These are phyloP conservation scores for Madurella mycetomatis DNA, from an alignment of 2,329 filamentous ascomycete genomes.

Conservation along the genomic window DNA sequence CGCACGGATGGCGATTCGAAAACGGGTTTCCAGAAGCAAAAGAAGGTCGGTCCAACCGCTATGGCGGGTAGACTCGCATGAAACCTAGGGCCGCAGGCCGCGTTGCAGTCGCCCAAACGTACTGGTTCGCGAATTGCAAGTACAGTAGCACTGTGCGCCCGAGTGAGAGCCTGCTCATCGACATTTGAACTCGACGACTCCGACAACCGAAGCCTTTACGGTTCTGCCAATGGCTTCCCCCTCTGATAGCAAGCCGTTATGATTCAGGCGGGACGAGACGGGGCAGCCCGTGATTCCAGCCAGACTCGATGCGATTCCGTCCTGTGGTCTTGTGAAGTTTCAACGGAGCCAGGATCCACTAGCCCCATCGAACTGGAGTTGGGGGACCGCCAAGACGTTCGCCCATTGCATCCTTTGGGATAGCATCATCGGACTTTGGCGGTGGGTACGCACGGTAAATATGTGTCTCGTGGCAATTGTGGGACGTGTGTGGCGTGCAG, in stretches of 20 bases:
- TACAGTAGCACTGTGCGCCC: too few relatives aligned
- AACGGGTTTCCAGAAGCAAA: constrained; percentile 9
- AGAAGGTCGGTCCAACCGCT: background rate
- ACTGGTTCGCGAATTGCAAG: too few relatives aligned
- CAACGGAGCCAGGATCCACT: constrained; percentile 4
- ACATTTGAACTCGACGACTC: too few relatives aligned
- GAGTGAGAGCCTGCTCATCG: too few relatives aligned
- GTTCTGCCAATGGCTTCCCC: too few relatives aligned
- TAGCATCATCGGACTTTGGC: constrained; percentile 1
- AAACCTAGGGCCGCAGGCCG: constrained; percentile 1
- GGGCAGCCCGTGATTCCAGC: constrained; percentile 10
- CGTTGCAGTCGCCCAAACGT: too few relatives aligned
- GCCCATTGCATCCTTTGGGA: background rate
- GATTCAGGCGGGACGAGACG: background rate
- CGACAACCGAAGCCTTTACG: too few relatives aligned
- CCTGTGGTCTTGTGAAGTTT: constrained; percentile 8
- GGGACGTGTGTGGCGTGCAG: too few relatives aligned
- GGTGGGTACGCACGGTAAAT: background rate
- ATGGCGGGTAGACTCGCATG: background rate
- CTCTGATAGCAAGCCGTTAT: too few relatives aligned
- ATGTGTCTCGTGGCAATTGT: too few relatives aligned
- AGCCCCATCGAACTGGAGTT: constrained; percentile 7
- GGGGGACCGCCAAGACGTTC: constrained; percentile 1
- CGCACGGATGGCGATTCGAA: constrained; percentile 11
- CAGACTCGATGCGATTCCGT: constrained; percentile 9